phyloP scores from a whole-genome alignment of 768 basidiomycete genomes.

The Pleurotus citrinopileatus region DNA sequence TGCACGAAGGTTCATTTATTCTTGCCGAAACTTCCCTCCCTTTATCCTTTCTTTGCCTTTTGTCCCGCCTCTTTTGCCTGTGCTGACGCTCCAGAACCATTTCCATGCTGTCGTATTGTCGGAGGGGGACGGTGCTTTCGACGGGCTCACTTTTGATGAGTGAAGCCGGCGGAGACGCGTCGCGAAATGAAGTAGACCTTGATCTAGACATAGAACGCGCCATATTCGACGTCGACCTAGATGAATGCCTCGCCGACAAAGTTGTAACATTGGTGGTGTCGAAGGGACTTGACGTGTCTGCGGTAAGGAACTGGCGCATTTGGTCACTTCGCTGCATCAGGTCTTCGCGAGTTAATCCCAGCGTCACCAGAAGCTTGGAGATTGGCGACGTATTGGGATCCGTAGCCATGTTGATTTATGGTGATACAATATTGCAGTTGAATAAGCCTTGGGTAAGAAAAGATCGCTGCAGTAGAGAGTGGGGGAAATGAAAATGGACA shows the following conservation, averaged over 20 bases:
- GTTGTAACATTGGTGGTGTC: constrained; percentile 32
- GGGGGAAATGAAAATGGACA: neutral
- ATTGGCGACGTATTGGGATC: constrained; percentile 59
- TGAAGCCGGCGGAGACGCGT: constrained; percentile 52
- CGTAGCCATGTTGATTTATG: constrained; percentile 29
- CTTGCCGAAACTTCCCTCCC: constrained; percentile 42
- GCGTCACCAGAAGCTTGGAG: constrained; percentile 63
- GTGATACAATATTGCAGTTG: constrained; percentile 2
- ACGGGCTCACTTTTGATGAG: constrained; percentile 63
- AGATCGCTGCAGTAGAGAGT: neutral
- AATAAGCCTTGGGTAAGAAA: neutral
- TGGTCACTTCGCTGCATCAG: constrained; percentile 67
- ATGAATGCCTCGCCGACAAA: constrained; percentile 30
- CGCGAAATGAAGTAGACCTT: constrained; percentile 47
- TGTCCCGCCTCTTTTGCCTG: constrained; percentile 52
- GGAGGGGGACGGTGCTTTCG: constrained; percentile 46
- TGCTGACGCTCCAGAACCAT: constrained; percentile 73
- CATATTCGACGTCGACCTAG: constrained; percentile 31
- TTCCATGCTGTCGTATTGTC: constrained; percentile 75
- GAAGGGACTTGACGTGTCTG: constrained; percentile 42
- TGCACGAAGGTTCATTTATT: constrained; percentile 23
- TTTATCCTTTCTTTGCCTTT: constrained; percentile 43
- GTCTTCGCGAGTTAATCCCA: constrained; percentile 79
- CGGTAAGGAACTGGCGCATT: constrained; percentile 76
- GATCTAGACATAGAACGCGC: constrained; percentile 43